Conservation (phyloP, 192 early-diverging fungal genomes). For the Jimgerdemannia lactiflua region DNA sequence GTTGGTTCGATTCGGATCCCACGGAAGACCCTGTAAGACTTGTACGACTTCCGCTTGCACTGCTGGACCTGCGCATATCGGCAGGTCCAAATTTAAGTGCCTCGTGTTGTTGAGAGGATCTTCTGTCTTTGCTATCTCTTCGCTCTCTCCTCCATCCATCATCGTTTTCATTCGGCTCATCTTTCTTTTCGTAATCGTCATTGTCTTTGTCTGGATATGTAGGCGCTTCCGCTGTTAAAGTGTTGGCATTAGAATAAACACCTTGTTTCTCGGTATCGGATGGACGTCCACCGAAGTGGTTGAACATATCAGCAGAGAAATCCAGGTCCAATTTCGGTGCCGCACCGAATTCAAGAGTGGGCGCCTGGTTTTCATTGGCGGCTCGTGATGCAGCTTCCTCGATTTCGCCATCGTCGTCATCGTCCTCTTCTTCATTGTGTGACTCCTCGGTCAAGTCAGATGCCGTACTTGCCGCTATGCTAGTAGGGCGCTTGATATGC, state of each 20-base stretch:
- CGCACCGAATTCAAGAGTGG: slow-evolving; percentile 8
- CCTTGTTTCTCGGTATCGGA: no score
- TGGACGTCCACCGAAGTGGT: no score
- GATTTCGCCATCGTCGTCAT: not conserved
- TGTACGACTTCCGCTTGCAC: not conserved
- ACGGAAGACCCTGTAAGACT: not conserved
- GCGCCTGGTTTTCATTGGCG: not conserved
- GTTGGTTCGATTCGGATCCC: not conserved
- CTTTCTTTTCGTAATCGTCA: not conserved
- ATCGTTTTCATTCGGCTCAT: not conserved
- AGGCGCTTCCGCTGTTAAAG: no score
- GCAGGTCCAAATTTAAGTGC: not conserved
- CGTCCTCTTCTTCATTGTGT: not conserved
- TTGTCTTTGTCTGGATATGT: not conserved
- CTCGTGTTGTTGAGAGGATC: not conserved
- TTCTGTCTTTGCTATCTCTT: not conserved
- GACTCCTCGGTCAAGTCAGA: not conserved
- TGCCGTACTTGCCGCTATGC: slow-evolving; percentile 6
- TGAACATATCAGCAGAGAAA: not conserved
- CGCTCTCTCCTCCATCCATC: not conserved
- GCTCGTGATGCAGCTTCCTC: slow-evolving; percentile 1
- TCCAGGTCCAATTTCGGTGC: not conserved
- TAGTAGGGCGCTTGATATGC: slow-evolving; percentile 7
- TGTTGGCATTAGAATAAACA: no score
- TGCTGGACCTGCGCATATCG: not conserved